Percentiles rank a stretch among this genome's conserved stretches.
phyloP scores from a whole-genome alignment of 1,139 yeast species.

The Zygosaccharomyces pseudobailii region DNA sequence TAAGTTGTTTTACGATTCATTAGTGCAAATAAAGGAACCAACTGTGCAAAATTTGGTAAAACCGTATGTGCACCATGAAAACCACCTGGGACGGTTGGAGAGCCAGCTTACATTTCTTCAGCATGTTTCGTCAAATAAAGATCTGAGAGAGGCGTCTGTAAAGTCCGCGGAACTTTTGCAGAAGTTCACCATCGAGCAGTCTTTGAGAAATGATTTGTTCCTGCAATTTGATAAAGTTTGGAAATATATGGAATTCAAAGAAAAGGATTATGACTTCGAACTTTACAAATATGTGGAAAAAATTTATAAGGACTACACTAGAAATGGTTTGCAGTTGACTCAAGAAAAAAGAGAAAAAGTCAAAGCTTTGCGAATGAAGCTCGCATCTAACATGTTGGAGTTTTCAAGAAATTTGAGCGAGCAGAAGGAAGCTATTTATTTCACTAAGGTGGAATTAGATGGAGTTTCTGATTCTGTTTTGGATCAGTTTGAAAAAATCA shows the following conservation, averaged over 20 bases:
- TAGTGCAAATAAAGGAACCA: slow-evolving; percentile 48
- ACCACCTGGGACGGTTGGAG: slow-evolving; percentile 41
- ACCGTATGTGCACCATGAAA: slow-evolving; percentile 49
- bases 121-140: slow-evolving; percentile 60
- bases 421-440: slow-evolving; percentile 55
- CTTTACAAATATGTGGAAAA: slow-evolving; percentile 54
- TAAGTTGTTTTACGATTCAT: slow-evolving; percentile 41
- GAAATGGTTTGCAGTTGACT: slow-evolving; percentile 65
- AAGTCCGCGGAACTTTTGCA: slow-evolving; percentile 55
- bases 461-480: slow-evolving; percentile 69
- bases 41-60: slow-evolving; percentile 52
- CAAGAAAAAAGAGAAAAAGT: slow-evolving; percentile 51
- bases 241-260: slow-evolving; percentile 29
- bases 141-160: slow-evolving; percentile 64
- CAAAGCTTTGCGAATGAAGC: slow-evolving; percentile 52
- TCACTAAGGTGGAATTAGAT: slow-evolving; percentile 58
- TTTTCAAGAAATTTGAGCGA: slow-evolving; percentile 67
- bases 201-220: slow-evolving; percentile 64
- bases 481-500: slow-evolving; percentile 49
- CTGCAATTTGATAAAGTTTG: slow-evolving; percentile 51
- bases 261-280: slow-evolving; percentile 43
- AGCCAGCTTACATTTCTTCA: slow-evolving; percentile 60
- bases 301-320: slow-evolving; percentile 48
- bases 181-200: slow-evolving; percentile 57
- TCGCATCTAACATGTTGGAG: slow-evolving; percentile 52